Evolutionary conservation across 2,329 filamentous ascomycete genomes (phyloP), one percentile per base, ranked within the genome.

Genomic region (Curvularia sp.): DNA sequence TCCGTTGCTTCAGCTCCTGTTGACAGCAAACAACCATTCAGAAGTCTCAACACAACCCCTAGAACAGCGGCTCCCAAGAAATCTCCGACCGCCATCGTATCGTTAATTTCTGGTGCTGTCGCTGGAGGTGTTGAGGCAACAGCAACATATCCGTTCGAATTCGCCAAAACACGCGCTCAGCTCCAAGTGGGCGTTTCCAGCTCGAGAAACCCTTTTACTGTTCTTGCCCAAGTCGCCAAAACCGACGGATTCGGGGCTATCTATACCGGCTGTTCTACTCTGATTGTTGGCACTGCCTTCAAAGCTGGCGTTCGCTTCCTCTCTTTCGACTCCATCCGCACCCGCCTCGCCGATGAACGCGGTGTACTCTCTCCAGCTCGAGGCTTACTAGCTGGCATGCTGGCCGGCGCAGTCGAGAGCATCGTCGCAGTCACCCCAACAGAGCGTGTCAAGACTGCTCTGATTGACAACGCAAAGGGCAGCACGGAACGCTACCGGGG

Each of bases 41-140:
- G 3, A 57, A 33, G 31, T n/a, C 22, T 43, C 28, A 50, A 54
- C 28, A 20, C 18, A n/a, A 18, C 41, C 20, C n/a, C 30, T 12
- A 24, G 38, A n/a, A 15, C 41, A 12, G 13, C 41, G 9, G 2
- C 53, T 20, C 22, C 41, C 24, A 61, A 57, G 9, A 53, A 58
- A 13, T 55, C 30, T 2, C 55, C 49, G 5, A 60, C 61, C 9
- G 53, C 61, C 4, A 30, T 58, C 1, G 53, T 68, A 8, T 85
- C 83, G 0, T 71, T 86, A 0, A 63, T 83, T 15, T 76, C 84
- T 1, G 84, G 84, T 24, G 83, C 80, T 18, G 64, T 84, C 10
- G 84, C 83, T 5, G 84, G 84, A 12, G 82, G 77, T n/a, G 74
- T 84, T 7, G 84, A 86, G 68, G 83, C 83, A 4, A 76, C 80